phyloP scores from a whole-genome alignment of 495 filamentous ascomycete species.

The Penicillium robsamsonii region DNA sequence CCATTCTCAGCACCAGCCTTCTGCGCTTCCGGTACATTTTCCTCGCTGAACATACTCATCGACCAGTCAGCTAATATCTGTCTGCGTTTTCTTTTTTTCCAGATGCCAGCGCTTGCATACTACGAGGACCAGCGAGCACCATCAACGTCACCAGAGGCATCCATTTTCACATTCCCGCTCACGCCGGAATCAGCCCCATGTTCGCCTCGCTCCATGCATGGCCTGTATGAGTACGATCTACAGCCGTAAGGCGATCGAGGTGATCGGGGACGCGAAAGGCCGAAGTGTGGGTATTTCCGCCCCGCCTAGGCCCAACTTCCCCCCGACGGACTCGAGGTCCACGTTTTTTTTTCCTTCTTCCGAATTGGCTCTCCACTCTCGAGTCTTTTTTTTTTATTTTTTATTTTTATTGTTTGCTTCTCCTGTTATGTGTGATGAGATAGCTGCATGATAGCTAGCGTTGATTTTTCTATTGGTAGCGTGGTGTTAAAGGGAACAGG shows the following conservation, averaged over 20 bases:
- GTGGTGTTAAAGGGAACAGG: conserved; percentile 8
- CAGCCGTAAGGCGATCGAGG: conserved; percentile 12
- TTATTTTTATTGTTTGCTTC: background rate
- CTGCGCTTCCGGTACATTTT: conserved; percentile 43
- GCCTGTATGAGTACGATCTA: conserved; percentile 29
- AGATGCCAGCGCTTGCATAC: conserved; percentile 87
- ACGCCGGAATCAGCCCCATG: conserved; percentile 40
- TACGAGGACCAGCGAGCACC: conserved; percentile 71
- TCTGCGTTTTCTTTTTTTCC: conserved; percentile 22
- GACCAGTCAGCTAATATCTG: conserved; percentile 27
- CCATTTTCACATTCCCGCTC: conserved; percentile 37
- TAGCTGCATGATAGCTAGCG: conserved; percentile 11
- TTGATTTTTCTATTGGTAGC: conserved; percentile 7
- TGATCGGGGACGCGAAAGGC: background rate
- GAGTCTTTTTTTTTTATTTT: conserved; percentile 7
- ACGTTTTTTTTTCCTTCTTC: conserved; percentile 7
- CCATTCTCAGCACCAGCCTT: background rate
- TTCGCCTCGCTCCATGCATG: conserved; percentile 33
- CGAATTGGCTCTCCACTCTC: background rate
- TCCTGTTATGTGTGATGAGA: conserved; percentile 13
- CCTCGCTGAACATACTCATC: conserved; percentile 46
- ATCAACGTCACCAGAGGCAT: conserved; percentile 38
- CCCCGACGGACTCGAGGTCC: background rate
- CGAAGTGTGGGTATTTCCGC: conserved; percentile 7
- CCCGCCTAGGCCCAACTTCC: background rate